Evolutionary conservation across 805 yeast genomes (phyloP).

Genomic region (Suhomyces vadensis): DNA sequence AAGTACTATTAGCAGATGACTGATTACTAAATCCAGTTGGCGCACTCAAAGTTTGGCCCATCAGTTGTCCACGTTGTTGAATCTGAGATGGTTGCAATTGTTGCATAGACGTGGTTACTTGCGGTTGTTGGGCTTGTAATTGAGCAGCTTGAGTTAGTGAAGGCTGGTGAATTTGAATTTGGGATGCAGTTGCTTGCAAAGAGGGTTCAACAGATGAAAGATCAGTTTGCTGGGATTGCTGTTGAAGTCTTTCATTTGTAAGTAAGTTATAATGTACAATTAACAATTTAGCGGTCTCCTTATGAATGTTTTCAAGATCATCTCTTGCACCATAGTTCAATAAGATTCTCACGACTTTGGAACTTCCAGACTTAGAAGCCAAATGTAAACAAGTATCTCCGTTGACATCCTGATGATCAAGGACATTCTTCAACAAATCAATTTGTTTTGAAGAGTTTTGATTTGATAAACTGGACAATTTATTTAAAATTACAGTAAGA

Average conservation of each 20-base stretch:
- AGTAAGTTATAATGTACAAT: conserved; percentile 41
- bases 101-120: neutral
- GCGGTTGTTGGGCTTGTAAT: conserved; percentile 1
- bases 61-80: neutral
- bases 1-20: neutral
- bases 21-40: conserved; percentile 1
- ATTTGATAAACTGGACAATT: conserved; percentile 52
- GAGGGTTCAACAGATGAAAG: neutral
- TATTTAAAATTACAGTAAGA: conserved; percentile 71
- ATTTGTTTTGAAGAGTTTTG: conserved; percentile 46
- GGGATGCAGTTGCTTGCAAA: neutral
- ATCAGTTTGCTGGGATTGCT: neutral
- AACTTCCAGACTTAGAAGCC: conserved; percentile 67
- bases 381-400: conserved; percentile 88
- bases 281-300: conserved; percentile 47
- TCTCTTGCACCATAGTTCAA: conserved; percentile 82
- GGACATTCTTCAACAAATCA: conserved; percentile 59
- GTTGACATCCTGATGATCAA: conserved; percentile 74
- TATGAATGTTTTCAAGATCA: conserved; percentile 44
- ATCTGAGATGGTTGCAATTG: conserved; percentile 11
- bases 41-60: neutral
- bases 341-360: conserved; percentile 73
- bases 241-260: conserved; percentile 8
- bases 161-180: neutral
- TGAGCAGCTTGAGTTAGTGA: neutral